Conservation (phyloP, 2,329 filamentous ascomycete genomes). For the Neofusicoccum umdonicola region DNA sequence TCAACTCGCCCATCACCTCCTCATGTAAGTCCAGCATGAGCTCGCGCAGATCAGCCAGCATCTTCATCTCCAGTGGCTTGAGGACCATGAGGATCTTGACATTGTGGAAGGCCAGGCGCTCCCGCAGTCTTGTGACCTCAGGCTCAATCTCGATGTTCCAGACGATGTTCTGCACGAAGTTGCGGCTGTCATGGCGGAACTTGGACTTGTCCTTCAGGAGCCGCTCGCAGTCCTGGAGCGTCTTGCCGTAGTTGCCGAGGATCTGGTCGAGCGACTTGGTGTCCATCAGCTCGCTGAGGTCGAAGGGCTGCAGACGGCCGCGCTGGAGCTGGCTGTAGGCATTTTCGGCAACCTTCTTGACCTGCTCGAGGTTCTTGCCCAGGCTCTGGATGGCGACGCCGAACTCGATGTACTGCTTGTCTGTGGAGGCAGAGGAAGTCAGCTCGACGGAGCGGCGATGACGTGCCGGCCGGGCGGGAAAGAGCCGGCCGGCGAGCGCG, state of each 20-base stretch:
- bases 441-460: background rate
- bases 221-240: constrained; percentile 20
- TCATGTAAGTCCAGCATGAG: constrained; percentile 20
- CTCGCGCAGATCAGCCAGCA: constrained; percentile 19
- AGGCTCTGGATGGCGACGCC: constrained; percentile 18
- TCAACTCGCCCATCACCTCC: constrained; percentile 19
- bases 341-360: constrained; percentile 18
- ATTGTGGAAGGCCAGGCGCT: constrained; percentile 21
- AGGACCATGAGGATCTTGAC: constrained; percentile 21
- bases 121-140: constrained; percentile 17
- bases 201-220: constrained; percentile 20
- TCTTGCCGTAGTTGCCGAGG: constrained; percentile 21
- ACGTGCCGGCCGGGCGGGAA: background rate
- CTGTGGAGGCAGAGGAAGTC: background rate
- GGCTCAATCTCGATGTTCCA: constrained; percentile 22
- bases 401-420: constrained; percentile 23
- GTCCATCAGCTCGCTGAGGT: constrained; percentile 13
- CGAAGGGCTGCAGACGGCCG: background rate
- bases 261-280: constrained; percentile 19
- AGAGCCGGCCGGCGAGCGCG: background rate
- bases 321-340: constrained; percentile 15
- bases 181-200: constrained; percentile 18
- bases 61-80: constrained; percentile 20
- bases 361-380: constrained; percentile 19
- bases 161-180: constrained; percentile 21